A percentile compares a stretch with the other conserved stretches of the same genome.
Evolutionary conservation across 164 flowering plant species (phyloP).

Genomic region (Cinnamomum chago): DNA sequence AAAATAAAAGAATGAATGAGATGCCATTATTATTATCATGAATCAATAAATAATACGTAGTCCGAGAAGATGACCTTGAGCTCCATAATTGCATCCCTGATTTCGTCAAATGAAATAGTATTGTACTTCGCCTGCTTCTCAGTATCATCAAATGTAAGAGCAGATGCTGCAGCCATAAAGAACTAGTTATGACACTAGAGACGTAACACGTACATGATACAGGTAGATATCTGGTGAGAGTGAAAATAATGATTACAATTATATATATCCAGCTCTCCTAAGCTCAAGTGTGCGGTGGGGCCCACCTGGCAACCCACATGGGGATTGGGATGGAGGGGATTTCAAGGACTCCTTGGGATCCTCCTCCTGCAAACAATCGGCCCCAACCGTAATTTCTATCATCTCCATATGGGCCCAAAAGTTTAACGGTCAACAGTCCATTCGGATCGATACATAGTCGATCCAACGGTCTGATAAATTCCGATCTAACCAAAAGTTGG

Average conservation of each 20-base stretch:
- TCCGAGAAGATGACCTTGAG: slow-evolving; percentile 55
- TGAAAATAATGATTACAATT: background rate
- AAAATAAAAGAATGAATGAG: background rate
- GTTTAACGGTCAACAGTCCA: too few relatives aligned
- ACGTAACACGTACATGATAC: background rate
- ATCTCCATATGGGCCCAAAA: too few relatives aligned
- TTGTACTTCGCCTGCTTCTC: slow-evolving; percentile 67
- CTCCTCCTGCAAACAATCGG: too few relatives aligned
- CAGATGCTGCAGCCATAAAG: slow-evolving; percentile 59
- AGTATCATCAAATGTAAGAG: slow-evolving; percentile 67
- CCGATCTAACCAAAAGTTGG: too few relatives aligned
- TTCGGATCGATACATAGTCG: too few relatives aligned
- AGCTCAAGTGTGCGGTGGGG: too few relatives aligned
- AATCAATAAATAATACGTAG: background rate
- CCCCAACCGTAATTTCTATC: too few relatives aligned
- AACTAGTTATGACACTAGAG: background rate
- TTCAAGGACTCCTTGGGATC: too few relatives aligned
- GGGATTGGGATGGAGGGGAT: too few relatives aligned
- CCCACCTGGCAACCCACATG: too few relatives aligned
- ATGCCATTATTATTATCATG: background rate
- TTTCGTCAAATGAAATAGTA: slow-evolving; percentile 63
- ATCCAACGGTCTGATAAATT: too few relatives aligned
- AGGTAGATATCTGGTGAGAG: background rate
- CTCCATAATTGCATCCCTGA: slow-evolving; percentile 48
- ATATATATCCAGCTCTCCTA: too few relatives aligned